Percentiles rank a stretch among this genome's conserved stretches.
Evolutionary conservation across 1,284 basidiomycete species (phyloP).

Genomic region (Acaromyces ingoldii): DNA sequence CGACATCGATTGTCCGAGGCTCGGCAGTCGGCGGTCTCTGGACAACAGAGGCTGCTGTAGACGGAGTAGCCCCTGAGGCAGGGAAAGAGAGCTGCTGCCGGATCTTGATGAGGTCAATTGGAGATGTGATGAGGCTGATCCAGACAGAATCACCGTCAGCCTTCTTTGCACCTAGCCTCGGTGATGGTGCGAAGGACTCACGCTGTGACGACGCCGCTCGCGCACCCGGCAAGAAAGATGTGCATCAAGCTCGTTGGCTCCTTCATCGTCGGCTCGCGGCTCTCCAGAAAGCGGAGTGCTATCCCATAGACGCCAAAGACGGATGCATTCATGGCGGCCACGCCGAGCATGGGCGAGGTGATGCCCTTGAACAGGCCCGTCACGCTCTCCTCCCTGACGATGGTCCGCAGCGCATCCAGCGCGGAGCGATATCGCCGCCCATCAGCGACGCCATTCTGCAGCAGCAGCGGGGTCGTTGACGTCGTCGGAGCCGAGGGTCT

Average conservation of each 20-base stretch:
- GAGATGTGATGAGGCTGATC: slow-evolving; percentile 32
- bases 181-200: slow-evolving; percentile 1
- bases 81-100: slow-evolving; percentile 33
- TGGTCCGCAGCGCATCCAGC: slow-evolving; percentile 35
- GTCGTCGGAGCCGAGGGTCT: slow-evolving; percentile 6
- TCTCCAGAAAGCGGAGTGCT: slow-evolving; percentile 19
- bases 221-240: slow-evolving; percentile 34
- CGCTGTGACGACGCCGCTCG: slow-evolving; percentile 26
- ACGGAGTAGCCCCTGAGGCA: too few relatives aligned
- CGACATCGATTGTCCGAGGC: slow-evolving; percentile 15
- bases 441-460: neutral
- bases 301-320: slow-evolving; percentile 41
- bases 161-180: neutral
- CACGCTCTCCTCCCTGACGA: slow-evolving; percentile 30
- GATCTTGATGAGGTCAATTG: slow-evolving; percentile 46
- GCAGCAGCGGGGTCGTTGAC: slow-evolving; percentile 2
- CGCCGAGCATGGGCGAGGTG: slow-evolving; percentile 38
- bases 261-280: neutral
- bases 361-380: slow-evolving; percentile 44
- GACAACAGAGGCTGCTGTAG: neutral
- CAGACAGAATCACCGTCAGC: neutral
- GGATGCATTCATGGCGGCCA: slow-evolving; percentile 47
- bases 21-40: too few relatives aligned
- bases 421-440: slow-evolving; percentile 20
- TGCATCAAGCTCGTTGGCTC: slow-evolving; percentile 12